Conservation (phyloP, 192 early-diverging fungal species). For the Allomyces arbusculus region DNA sequence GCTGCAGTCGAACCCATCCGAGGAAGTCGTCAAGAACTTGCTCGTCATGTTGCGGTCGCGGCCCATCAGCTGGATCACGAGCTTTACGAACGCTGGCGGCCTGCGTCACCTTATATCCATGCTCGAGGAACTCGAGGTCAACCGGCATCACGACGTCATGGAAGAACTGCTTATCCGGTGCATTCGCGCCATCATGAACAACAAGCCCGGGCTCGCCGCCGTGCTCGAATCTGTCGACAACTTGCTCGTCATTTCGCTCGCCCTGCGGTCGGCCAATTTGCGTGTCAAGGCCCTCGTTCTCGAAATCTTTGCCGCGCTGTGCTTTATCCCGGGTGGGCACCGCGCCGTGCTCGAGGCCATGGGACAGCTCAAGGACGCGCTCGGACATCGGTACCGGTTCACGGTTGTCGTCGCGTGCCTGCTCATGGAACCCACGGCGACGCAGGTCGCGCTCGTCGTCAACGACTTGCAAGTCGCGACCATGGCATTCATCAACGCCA, state of each 20-base stretch:
- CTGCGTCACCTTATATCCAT: constrained; percentile 19
- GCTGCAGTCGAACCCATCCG: constrained; percentile 14
- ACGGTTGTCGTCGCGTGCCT: constrained; percentile 15
- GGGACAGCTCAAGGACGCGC: constrained; percentile 15
- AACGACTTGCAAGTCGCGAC: constrained; percentile 13
- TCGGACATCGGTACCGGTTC: constrained; percentile 17
- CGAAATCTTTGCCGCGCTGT: constrained; percentile 30
- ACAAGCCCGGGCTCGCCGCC: constrained; percentile 28
- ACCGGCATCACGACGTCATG: constrained; percentile 25
- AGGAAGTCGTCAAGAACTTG: constrained; percentile 17
- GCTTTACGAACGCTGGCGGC: constrained; percentile 32
- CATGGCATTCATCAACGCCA: constrained; percentile 34
- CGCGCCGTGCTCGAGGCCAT: constrained; percentile 21
- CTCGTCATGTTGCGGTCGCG: constrained; percentile 21
- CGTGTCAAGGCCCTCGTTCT: constrained; percentile 22
- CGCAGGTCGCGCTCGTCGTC: background rate
- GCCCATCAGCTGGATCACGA: constrained; percentile 29
- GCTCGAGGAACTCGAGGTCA: constrained; percentile 15
- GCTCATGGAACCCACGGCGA: background rate
- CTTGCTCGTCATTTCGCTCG: constrained; percentile 24
- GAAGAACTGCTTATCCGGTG: constrained; percentile 35
- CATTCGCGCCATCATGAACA: constrained; percentile 33
- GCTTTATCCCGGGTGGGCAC: constrained; percentile 31
- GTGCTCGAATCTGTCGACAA: constrained; percentile 20
- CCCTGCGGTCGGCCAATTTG: constrained; percentile 19